phyloP scores from a whole-genome alignment of 176 grass and related monocot genomes.

The Raddia distichophylla region DNA sequence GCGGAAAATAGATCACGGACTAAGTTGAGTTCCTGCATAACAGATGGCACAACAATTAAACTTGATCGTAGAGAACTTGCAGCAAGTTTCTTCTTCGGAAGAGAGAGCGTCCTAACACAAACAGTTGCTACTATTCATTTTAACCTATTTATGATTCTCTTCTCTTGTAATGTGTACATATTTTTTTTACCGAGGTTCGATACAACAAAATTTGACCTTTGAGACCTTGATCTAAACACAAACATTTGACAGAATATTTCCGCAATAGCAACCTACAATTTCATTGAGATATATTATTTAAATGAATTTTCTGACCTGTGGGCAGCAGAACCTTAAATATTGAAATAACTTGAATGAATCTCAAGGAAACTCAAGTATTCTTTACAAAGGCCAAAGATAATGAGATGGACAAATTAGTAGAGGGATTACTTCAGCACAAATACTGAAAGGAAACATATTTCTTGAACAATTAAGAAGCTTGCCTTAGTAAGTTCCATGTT shows the following conservation, averaged over 20 bases:
- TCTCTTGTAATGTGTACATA: neutral
- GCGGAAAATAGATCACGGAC: conserved; percentile 63
- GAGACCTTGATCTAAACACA: conserved; percentile 6
- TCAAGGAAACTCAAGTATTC: neutral
- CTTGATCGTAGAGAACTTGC: conserved; percentile 8
- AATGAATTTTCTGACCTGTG: conserved; percentile 18
- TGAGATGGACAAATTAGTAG: neutral
- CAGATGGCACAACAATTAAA: conserved; percentile 21
- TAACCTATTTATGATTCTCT: neutral
- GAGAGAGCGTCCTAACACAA: neutral
- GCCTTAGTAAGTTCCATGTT: conserved; percentile 81
- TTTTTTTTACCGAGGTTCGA: conserved; percentile 6
- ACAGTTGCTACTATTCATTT: neutral
- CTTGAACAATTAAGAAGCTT: conserved; percentile 25
- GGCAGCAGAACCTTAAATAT: neutral
- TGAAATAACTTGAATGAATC: neutral
- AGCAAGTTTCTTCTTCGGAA: conserved; percentile 22
- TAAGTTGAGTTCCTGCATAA: conserved; percentile 74
- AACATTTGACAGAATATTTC: neutral
- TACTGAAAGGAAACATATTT: conserved; percentile 6
- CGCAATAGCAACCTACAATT: neutral
- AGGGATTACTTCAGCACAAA: conserved; percentile 7
- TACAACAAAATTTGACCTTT: neutral
- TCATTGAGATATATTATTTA: conserved; percentile 15
- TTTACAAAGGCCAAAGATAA: conserved; percentile 2